Evolutionary conservation across 805 yeast species (phyloP), one percentile per base, ranked within the genome.

Genomic region (Saccharomycopsis selenospora): DNA sequence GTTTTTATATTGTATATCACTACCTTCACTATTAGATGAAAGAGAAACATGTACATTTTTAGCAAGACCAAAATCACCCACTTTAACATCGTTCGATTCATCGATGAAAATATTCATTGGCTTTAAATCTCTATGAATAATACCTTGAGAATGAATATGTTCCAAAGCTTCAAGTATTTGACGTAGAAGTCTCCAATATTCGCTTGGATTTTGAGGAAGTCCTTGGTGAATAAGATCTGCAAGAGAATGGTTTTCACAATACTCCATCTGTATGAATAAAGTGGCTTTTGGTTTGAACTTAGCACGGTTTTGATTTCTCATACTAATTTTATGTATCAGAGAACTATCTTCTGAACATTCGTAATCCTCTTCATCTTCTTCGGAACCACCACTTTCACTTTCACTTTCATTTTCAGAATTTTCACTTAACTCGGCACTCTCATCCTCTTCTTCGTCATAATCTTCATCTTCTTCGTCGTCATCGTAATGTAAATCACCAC

Each of bases 61-160:
- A 0, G 99, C 99, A 50, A 93, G 73, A 0, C 99, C 99, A 66
- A 93, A 93, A 62, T 93, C 99, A 59, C 99, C 99, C 38, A 93
- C 83, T 62, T 93, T 93, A 50, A 93, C 81, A 59, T 91, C 89
- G 56, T 85, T 81, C 1, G 85, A 77, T 55, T 84, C 85, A 64
- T 93, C 99, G 57, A 93, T 89, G 69, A 93, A 93, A 61, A 93
- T 87, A 62, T 93, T 93, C 75, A 86, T 85, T 1, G 99, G 98
- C 62, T 93, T 93, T 57, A 93, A 72, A 62, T 93, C 99, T 50
- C 99, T 73, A 65, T 93, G 99, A 54, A 93, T 90, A 44, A 91
- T 89, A 1, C 97, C 96, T 61, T 87, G 95, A 0, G 88, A 74
- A 60, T 93, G 99, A 42, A 93, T 90, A 61, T 91, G 93, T 11